Percentiles rank a stretch among this genome's conserved stretches.
Evolutionary conservation across 805 yeast species (phyloP).

Genomic region (Suhomyces pyralidae): DNA sequence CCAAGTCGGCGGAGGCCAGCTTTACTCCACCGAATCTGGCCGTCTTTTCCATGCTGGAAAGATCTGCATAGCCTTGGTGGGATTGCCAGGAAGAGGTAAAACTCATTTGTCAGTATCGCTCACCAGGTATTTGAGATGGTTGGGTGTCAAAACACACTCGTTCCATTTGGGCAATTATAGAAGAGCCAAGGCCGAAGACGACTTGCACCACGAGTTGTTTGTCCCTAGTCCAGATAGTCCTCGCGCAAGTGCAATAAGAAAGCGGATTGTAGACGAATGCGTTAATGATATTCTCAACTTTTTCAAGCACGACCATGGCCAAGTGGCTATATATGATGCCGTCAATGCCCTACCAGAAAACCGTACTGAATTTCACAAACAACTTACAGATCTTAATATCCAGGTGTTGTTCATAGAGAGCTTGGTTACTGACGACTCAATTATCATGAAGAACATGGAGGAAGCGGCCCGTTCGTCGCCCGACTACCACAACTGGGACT

Average conservation of each 20-base stretch:
- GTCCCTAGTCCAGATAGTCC: conserved; percentile 47
- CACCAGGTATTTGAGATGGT: conserved; percentile 91
- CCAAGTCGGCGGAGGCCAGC: conserved; percentile 54
- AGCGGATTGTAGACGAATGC: conserved; percentile 59
- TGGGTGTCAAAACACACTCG: conserved; percentile 89
- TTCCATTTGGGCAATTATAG: conserved; percentile 93
- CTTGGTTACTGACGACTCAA: conserved; percentile 65
- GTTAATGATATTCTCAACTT: conserved; percentile 66
- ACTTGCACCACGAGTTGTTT: conserved; percentile 66
- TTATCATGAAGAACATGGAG: conserved; percentile 69
- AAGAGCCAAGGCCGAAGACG: conserved; percentile 51
- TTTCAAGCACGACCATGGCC: conserved; percentile 77
- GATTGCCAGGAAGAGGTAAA: conserved; percentile 94
- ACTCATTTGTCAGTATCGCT: conserved; percentile 89
- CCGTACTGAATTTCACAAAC: conserved; percentile 55
- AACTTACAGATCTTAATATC: conserved; percentile 56
- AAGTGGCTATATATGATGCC: conserved; percentile 95
- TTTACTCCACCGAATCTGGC: conserved; percentile 90
- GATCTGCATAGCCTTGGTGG: conserved; percentile 82
- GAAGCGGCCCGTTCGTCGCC: conserved; percentile 84
- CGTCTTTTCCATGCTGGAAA: conserved; percentile 94
- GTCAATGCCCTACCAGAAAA: conserved; percentile 77
- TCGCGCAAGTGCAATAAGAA: conserved; percentile 53
- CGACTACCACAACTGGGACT: conserved; percentile 77
- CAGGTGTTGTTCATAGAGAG: conserved; percentile 88